Base-by-base conservation (phyloP, 148 eudicot species). In the Fagopyrum homotropicum region DNA sequence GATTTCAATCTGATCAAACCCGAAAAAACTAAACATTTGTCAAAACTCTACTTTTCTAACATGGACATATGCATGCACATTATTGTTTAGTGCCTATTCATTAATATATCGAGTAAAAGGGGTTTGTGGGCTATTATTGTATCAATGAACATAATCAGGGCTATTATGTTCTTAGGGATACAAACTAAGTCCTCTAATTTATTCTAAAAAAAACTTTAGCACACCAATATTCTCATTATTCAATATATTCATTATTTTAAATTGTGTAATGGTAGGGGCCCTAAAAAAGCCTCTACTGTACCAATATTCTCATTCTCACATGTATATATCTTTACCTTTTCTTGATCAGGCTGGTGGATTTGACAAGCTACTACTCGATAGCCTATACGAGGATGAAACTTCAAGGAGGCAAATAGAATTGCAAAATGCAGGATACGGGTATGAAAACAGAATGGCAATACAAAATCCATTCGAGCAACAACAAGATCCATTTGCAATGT, bases 351-450 rank as follows among this genome's bases (percentile, higher is more conserved):
- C 85, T 40, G 97, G 97, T 48, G 98, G 97, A 2, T 93, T 93
- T 43, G 46, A 66, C 71, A 91, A 86, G 81, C 84, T 88, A 75
- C 77, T 94, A 77, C 96, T 94, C 9, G 89, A 94, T 73, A 94
- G 97, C 81, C 84, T 94, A 73, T 94, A 94, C 56, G 96, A 94
- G 75, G 97, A 89, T 47, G 97, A 91, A 6, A 77, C 82, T 5
- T 79, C 97, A 14, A 85, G 98, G 75, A 87, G 87, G 9, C 71
- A 66, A 2, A 66, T 14, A 43, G 19, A 66, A 43, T 44, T 88
- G 74, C 93, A 91, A 72, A 84, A 90, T 55, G 91, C 91, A 12
- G 98, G 93, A 26, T 91, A 91, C 68, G 84, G 81, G 26, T 80
- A 88, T 48, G 90, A 89, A 26, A 79, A 75, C 6, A 83, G 82